A percentile compares a stretch with the other conserved stretches of the same genome.
These are phyloP conservation scores for Trametes sp. DNA, from an alignment of 1,284 basidiomycete genomes.

Conservation along the genomic window DNA sequence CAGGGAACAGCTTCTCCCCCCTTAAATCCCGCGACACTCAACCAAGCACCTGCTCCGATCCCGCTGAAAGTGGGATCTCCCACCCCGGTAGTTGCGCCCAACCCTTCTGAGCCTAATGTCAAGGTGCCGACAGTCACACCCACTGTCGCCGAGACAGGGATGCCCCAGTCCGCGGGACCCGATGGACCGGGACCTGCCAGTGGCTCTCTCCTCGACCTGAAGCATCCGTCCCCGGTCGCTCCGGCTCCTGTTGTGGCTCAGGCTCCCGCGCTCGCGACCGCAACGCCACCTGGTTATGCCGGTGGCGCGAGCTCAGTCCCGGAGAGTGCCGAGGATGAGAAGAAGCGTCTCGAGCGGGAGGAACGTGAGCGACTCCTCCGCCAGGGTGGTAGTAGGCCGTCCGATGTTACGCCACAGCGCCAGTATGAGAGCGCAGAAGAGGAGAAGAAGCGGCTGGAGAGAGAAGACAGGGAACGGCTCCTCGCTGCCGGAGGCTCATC, in stretches of 20 bases:
- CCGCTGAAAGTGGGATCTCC: slow-evolving; percentile 44
- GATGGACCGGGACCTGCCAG: slow-evolving; percentile 69
- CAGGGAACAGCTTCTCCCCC: slow-evolving; percentile 45
- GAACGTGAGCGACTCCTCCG: slow-evolving; percentile 46
- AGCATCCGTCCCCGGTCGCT: slow-evolving; percentile 46
- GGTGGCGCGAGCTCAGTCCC: slow-evolving; percentile 8
- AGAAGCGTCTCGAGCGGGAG: slow-evolving; percentile 48
- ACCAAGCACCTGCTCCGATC: slow-evolving; percentile 62
- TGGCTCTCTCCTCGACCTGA: slow-evolving; percentile 65
- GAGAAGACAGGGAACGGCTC: slow-evolving; percentile 67
- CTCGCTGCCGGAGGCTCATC: slow-evolving; percentile 44
- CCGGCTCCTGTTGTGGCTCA: slow-evolving; percentile 15
- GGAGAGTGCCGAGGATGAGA: slow-evolving; percentile 53
- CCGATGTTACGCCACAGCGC: slow-evolving; percentile 23
- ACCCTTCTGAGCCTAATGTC: slow-evolving; percentile 40
- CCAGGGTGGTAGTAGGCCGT: slow-evolving; percentile 19
- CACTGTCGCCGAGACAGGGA: slow-evolving; percentile 70
- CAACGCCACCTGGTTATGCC: slow-evolving; percentile 14
- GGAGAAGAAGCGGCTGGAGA: slow-evolving; percentile 73
- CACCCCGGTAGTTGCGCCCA: slow-evolving; percentile 38
- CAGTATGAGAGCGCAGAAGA: slow-evolving; percentile 63
- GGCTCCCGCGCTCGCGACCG: slow-evolving; percentile 5
- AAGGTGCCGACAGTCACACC: slow-evolving; percentile 52
- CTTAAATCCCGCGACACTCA: slow-evolving; percentile 60
- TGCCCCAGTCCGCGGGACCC: slow-evolving; percentile 60